Conservation (phyloP, 768 basidiomycete genomes). For the Hemileccinum rubropunctum region DNA sequence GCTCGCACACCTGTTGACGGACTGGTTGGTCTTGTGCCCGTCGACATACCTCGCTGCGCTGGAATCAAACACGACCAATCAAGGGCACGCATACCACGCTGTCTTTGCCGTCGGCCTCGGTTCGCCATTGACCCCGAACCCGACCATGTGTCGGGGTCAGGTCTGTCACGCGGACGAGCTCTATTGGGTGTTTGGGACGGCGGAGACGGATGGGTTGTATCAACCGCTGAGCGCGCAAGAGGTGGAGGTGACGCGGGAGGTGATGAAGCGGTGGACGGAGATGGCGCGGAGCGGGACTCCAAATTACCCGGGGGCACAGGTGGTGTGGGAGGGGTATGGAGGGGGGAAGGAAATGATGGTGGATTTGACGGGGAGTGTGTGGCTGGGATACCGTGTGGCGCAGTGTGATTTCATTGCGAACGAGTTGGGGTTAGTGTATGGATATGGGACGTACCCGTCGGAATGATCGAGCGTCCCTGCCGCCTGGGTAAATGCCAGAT, state of each 20-base stretch:
- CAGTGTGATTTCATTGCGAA: slow-evolving; percentile 16
- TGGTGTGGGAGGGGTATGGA: slow-evolving; percentile 14
- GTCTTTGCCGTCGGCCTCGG: slow-evolving; percentile 9
- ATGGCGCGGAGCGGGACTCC: slow-evolving; percentile 18
- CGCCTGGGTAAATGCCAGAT: too few species aligned
- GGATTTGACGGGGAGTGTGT: slow-evolving; percentile 5
- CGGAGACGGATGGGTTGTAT: slow-evolving; percentile 16
- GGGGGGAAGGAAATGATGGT: slow-evolving; percentile 9
- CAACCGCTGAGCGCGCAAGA: slow-evolving; percentile 12
- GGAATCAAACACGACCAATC: slow-evolving; percentile 18
- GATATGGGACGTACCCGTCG: not conserved
- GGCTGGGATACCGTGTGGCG: slow-evolving; percentile 7
- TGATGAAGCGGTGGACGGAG: slow-evolving; percentile 9
- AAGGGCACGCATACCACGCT: slow-evolving; percentile 11
- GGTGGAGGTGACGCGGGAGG: slow-evolving; percentile 2
- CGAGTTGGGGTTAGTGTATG: slow-evolving; percentile 15
- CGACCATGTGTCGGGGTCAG: slow-evolving; percentile 7
- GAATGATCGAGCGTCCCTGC: too few species aligned
- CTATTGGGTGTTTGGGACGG: slow-evolving; percentile 18
- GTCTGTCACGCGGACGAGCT: slow-evolving; percentile 22
- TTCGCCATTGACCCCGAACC: slow-evolving; percentile 14
- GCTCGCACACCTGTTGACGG: slow-evolving; percentile 14
- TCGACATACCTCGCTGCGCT: slow-evolving; percentile 13
- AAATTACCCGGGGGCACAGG: slow-evolving; percentile 11
- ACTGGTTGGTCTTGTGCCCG: slow-evolving; percentile 11